These are phyloP conservation scores for Artemisia princeps DNA, from an alignment of 140 eudicot species.

Conservation along the genomic window DNA sequence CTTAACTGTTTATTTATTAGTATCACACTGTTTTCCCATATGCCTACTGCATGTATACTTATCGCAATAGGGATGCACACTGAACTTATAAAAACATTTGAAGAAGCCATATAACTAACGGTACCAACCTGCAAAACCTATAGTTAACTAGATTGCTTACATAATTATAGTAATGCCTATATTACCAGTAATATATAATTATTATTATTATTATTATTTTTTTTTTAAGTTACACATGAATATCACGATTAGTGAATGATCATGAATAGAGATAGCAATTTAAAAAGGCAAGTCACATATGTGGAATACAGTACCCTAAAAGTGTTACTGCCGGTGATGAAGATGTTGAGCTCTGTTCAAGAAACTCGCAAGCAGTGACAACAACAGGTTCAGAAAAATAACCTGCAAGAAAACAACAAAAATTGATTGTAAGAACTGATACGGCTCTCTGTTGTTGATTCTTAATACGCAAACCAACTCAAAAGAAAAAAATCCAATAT, in stretches of 20 bases:
- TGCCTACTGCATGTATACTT: slow-evolving; percentile 1
- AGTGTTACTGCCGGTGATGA: slow-evolving; percentile 69
- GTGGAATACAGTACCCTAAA: slow-evolving; percentile 45
- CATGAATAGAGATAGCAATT: slow-evolving; percentile 10
- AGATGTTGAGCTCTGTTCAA: slow-evolving; percentile 82
- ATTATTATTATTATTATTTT: no score
- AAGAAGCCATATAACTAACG: background rate
- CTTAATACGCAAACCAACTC: slow-evolving; percentile 5
- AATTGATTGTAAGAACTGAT: background rate
- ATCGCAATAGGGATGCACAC: background rate
- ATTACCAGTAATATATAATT: background rate
- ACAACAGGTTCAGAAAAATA: slow-evolving; percentile 79
- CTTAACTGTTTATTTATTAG: slow-evolving; percentile 3
- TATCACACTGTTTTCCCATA: background rate
- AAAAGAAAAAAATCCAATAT: background rate
- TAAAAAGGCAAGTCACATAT: slow-evolving; percentile 18
- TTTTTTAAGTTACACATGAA: background rate
- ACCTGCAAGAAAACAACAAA: slow-evolving; percentile 45
- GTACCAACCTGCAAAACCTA: slow-evolving; percentile 12
- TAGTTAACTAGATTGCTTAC: background rate
- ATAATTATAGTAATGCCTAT: background rate
- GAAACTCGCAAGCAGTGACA: slow-evolving; percentile 89
- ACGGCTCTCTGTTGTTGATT: background rate
- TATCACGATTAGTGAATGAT: background rate
- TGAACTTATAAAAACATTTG: background rate